Evolutionary conservation across 2,329 filamentous ascomycete species (phyloP), one percentile per base, ranked within the genome.

Genomic region (Stemphylium vesicarium): DNA sequence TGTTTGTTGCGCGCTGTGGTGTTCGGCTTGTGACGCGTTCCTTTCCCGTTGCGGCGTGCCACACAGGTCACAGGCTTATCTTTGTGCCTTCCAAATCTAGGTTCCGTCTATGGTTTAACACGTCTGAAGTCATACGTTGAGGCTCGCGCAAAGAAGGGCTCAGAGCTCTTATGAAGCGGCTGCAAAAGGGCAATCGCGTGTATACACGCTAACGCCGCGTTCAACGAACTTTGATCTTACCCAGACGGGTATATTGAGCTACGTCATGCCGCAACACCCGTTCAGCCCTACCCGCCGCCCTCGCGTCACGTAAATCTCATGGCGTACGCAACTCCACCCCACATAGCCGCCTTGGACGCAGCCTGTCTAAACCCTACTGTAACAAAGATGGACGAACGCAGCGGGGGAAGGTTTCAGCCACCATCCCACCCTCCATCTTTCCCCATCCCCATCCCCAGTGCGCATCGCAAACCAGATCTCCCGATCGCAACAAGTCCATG

Each of bases 321-420:
- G 38, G 50, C 50, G 29, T 43, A 53, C 51, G 51, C 45, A 50
- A 50, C 20, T 8, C 42, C 46, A 43, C 45, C n/a, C 39, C 51
- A 50, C 45, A 43, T 43, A 43, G 29, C 13, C 15, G 39, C 32
- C 39, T 13, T 31, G 38, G n/a, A 18, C 26, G 9, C 33, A 33
- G 18, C 18, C n/a, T 32, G 15, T 4, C 39, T 32, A 18, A 15
- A 10, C 10, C 9, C 40, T n/a, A 38, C 2, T 13, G 32, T 33
- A 13, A 13, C 29, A 33, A 33, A n/a, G 4, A 43, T 43, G 40
- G 26, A 18, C 12, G 13, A 13, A 15, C 37, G 13, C 37, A 39
- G 37, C 36, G 16, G 40, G 20, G 20, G 20, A 4, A 20, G 10
- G 18, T 15, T 20, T 32, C 15, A 5, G 13, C 13, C 38, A 9